These are phyloP conservation scores for Nakazawaea populi DNA, from an alignment of 805 yeast genomes.

Conservation along the genomic window DNA sequence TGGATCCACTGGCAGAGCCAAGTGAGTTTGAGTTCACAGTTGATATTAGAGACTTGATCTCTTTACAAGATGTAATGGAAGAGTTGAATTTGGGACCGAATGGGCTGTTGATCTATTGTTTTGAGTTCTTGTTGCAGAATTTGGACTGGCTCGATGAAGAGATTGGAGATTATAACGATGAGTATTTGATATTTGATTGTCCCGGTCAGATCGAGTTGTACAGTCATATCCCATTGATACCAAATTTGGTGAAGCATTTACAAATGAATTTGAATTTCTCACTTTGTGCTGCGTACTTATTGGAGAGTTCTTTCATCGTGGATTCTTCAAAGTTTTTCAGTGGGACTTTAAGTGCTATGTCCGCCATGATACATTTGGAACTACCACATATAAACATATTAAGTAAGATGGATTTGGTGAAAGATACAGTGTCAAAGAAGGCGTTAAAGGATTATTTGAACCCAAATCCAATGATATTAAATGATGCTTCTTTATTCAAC, in stretches of 20 bases:
- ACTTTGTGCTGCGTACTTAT: constrained; percentile 84
- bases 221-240: constrained; percentile 90
- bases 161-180: constrained; percentile 93
- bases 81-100: constrained; percentile 92
- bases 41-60: constrained; percentile 86
- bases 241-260: constrained; percentile 81
- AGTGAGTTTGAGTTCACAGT: constrained; percentile 86
- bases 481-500: constrained; percentile 34
- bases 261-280: constrained; percentile 75
- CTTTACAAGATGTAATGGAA: constrained; percentile 92
- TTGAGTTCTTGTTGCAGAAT: constrained; percentile 83
- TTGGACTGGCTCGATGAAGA: constrained; percentile 97
- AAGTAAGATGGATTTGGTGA: constrained; percentile 81
- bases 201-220: constrained; percentile 96
- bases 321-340: constrained; percentile 91
- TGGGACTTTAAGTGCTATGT: constrained; percentile 96
- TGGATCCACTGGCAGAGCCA: constrained; percentile 97
- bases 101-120: constrained; percentile 90
- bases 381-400: constrained; percentile 90
- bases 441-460: constrained; percentile 79
- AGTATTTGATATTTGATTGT: constrained; percentile 89
- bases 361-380: constrained; percentile 93
- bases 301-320: constrained; percentile 91
- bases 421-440: constrained; percentile 68
- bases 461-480: constrained; percentile 82